These are phyloP conservation scores for Drosera capensis DNA, from an alignment of 148 eudicot species.

Conservation along the genomic window DNA sequence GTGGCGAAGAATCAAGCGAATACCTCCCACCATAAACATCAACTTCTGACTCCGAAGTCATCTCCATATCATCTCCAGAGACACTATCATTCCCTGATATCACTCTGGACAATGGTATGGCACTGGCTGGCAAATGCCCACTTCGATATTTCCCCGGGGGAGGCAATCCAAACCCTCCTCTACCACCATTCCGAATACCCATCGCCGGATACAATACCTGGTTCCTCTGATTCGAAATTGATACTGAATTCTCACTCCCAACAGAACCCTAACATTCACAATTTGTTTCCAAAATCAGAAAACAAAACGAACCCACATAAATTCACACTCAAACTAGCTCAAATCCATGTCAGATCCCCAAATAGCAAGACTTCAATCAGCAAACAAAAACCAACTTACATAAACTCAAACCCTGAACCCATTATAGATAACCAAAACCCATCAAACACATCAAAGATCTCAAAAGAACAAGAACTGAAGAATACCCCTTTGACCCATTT, in stretches of 20 bases:
- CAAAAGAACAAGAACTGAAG: not conserved
- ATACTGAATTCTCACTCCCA: slow-evolving; percentile 30
- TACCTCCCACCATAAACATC: slow-evolving; percentile 65
- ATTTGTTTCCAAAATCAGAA: no score
- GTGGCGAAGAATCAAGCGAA: slow-evolving; percentile 74
- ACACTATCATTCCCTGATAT: slow-evolving; percentile 35
- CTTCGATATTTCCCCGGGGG: slow-evolving; percentile 50
- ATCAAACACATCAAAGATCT: no score
- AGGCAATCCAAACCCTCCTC: slow-evolving; percentile 47
- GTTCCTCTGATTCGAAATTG: slow-evolving; percentile 25
- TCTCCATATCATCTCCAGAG: slow-evolving; percentile 41
- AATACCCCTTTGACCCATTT: slow-evolving; percentile 57
- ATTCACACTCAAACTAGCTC: no score
- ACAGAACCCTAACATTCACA: no score
- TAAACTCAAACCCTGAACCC: no score
- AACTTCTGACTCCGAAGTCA: slow-evolving; percentile 48
- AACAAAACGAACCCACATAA: no score
- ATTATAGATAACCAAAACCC: no score
- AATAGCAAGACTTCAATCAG: no score
- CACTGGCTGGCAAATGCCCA: slow-evolving; percentile 44
- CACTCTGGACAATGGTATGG: slow-evolving; percentile 33
- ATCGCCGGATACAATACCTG: slow-evolving; percentile 35
- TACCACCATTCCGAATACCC: slow-evolving; percentile 6
- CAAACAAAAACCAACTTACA: no score
- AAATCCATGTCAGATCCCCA: no score